Evolutionary conservation across 305 asterid genomes (phyloP).

Genomic region (Fraxinus baroniana): DNA sequence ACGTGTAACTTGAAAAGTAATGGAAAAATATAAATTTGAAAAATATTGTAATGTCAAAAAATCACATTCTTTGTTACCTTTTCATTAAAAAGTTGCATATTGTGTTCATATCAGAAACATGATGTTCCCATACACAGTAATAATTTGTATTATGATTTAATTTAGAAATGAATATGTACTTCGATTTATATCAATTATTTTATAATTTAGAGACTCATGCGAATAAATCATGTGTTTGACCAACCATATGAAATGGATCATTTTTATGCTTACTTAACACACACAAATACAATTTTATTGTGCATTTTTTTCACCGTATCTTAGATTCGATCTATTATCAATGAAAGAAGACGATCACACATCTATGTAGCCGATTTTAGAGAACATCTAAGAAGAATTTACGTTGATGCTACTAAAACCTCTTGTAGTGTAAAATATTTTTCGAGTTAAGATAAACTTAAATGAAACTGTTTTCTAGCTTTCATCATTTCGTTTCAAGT

Average conservation of each 20-base stretch:
- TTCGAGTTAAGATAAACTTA: not conserved
- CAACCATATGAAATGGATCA: not conserved
- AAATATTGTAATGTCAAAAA: not conserved
- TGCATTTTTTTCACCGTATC: not conserved
- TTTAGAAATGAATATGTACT: not conserved
- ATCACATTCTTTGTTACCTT: not conserved
- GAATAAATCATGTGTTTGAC: not conserved
- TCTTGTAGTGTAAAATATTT: not conserved
- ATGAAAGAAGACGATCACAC: not conserved
- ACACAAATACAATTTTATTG: not conserved
- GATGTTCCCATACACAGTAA: not conserved
- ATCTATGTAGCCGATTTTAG: not conserved
- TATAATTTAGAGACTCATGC: not conserved
- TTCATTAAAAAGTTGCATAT: not conserved
- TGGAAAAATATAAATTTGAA: not conserved
- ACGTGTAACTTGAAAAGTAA: not conserved
- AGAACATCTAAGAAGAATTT: not conserved
- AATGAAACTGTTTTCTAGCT: not conserved
- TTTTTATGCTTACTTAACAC: not conserved
- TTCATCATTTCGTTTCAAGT: not conserved
- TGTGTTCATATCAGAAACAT: not conserved
- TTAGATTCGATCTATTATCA: not conserved
- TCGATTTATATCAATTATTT: not conserved
- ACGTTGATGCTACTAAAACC: not conserved
- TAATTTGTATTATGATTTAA: not conserved